phyloP scores from a whole-genome alignment of 2,329 filamentous ascomycete species.

The Penicillium polonicum region DNA sequence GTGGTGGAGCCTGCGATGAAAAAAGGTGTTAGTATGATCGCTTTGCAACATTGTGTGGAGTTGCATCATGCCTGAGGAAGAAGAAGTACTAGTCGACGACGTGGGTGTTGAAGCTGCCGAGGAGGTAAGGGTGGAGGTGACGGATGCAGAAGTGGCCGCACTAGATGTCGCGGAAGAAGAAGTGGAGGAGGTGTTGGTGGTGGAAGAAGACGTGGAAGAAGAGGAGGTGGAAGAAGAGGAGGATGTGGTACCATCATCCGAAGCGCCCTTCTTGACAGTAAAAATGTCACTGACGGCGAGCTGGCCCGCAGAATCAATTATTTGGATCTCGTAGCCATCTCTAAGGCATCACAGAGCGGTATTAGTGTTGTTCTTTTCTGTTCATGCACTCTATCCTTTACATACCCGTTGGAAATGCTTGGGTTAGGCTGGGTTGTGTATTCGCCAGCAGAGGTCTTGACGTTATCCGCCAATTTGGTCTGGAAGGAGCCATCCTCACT shows the following conservation, averaged over 20 bases:
- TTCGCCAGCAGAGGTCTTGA: slow-evolving; percentile 13
- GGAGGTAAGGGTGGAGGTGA: background rate
- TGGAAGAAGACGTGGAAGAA: background rate
- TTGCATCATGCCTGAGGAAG: slow-evolving; percentile 12
- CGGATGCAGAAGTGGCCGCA: background rate
- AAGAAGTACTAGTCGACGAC: slow-evolving; percentile 7
- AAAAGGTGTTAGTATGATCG: background rate
- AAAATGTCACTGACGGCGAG: slow-evolving; percentile 12
- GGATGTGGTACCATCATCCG: slow-evolving; percentile 7
- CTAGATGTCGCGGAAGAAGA: background rate
- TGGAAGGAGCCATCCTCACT: slow-evolving; percentile 14
- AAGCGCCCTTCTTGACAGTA: slow-evolving; percentile 9
- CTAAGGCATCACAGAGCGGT: background rate
- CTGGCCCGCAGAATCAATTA: slow-evolving; percentile 12
- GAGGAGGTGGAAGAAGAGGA: slow-evolving; percentile 3
- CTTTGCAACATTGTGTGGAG: background rate
- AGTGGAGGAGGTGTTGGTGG: background rate
- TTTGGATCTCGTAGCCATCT: slow-evolving; percentile 12
- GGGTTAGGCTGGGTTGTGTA: slow-evolving; percentile 14
- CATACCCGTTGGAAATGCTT: slow-evolving; percentile 15
- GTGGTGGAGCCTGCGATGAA: background rate
- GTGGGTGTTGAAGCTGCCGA: background rate
- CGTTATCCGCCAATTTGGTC: slow-evolving; percentile 15
- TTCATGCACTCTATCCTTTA: background rate
- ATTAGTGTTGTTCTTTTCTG: background rate